These are phyloP conservation scores for Neurospora crassa DNA, from an alignment of 2,329 filamentous ascomycete species.

Conservation along the genomic window DNA sequence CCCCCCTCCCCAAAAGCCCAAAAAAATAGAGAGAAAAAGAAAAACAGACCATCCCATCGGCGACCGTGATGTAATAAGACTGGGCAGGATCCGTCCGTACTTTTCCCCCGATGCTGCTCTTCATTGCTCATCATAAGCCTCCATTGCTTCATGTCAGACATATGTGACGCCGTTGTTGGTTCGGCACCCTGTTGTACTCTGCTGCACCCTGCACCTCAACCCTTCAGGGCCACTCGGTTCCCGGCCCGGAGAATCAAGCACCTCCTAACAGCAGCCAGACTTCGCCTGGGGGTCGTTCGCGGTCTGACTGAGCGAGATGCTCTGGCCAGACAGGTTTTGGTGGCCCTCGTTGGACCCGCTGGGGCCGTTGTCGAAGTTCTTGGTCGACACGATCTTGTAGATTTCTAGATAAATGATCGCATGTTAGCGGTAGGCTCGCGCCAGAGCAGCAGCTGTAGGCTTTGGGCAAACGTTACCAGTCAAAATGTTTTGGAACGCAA, in stretches of 20 bases:
- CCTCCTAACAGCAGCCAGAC: constrained; percentile 68
- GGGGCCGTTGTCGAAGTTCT: constrained; percentile 87
- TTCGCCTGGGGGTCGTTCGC: constrained; percentile 67
- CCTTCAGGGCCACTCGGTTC: constrained; percentile 15
- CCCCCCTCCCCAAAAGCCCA: background rate
- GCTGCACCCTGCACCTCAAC: constrained; percentile 14
- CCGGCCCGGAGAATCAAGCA: constrained; percentile 6
- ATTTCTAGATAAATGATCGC: constrained; percentile 57
- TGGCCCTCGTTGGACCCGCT: constrained; percentile 69
- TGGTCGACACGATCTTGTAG: constrained; percentile 97
- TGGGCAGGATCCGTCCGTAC: constrained; percentile 17
- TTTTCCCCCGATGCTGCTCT: constrained; percentile 12
- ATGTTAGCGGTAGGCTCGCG: constrained; percentile 3
- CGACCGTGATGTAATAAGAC: constrained; percentile 14
- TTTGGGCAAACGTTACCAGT: constrained; percentile 55
- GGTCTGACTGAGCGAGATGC: constrained; percentile 80
- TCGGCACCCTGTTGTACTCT: constrained; percentile 14
- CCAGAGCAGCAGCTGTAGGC: background rate
- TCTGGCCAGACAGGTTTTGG: constrained; percentile 50
- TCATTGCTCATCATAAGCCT: constrained; percentile 14
- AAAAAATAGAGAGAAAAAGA: constrained; percentile 7
- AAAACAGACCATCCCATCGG: constrained; percentile 14
- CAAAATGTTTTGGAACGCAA: constrained; percentile 98
- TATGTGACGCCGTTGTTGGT: constrained; percentile 24
- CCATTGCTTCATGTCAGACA: constrained; percentile 20